phyloP scores from a whole-genome alignment of 768 basidiomycete species.

The Collybia sordida region DNA sequence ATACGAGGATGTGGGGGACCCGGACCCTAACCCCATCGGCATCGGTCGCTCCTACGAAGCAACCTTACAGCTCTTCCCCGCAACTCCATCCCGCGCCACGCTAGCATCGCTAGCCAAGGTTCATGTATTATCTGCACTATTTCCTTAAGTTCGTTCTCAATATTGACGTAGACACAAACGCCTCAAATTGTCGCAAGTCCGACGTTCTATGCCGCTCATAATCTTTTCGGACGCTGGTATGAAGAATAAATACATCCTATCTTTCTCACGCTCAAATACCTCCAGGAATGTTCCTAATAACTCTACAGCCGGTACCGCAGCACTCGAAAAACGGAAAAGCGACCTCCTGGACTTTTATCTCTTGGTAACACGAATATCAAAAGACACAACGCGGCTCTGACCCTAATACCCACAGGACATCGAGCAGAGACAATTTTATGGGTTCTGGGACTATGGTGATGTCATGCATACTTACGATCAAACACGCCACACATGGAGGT shows the following conservation, averaged over 20 bases:
- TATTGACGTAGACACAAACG: slow-evolving; percentile 21
- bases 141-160: neutral
- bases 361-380: slow-evolving; percentile 13
- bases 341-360: slow-evolving; percentile 37
- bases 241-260: neutral
- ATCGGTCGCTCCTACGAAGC: slow-evolving; percentile 37
- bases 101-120: slow-evolving; percentile 28
- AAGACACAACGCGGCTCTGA: neutral
- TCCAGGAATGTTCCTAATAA: slow-evolving; percentile 31
- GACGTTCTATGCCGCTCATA: slow-evolving; percentile 32
- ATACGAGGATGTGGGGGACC: slow-evolving; percentile 39
- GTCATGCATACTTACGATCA: slow-evolving; percentile 41
- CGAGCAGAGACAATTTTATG: slow-evolving; percentile 34
- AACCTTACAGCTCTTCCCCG: slow-evolving; percentile 30
- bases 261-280: neutral
- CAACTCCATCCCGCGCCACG: slow-evolving; percentile 28
- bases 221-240: slow-evolving; percentile 35
- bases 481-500: slow-evolving; percentile 37
- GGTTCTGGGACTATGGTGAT: slow-evolving; percentile 40
- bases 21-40: slow-evolving; percentile 33
- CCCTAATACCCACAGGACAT: slow-evolving; percentile 21
- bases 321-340: slow-evolving; percentile 33
- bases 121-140: slow-evolving; percentile 19
- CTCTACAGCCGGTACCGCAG: slow-evolving; percentile 26
- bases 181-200: slow-evolving; percentile 35